Base-by-base conservation (phyloP, 371 early-diverging fungal genomes). In the Pancytospora philotis region DNA sequence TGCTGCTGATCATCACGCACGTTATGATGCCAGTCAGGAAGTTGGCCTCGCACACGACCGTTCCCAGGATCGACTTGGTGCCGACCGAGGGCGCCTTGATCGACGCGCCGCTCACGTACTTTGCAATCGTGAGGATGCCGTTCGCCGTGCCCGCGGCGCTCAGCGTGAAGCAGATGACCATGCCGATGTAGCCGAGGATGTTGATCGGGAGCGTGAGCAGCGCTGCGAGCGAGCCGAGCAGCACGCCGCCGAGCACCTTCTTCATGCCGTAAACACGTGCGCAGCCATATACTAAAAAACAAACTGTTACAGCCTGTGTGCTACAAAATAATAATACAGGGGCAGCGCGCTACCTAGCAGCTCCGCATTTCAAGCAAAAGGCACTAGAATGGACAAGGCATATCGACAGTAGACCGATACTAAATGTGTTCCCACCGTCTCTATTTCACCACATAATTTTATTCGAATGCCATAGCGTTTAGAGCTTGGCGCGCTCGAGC, bases 401-500 rank as follows among this genome's bases (percentile, higher is more conserved):
- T n/a, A n/a, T n/a, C n/a, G n/a, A n/a, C n/a, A n/a, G n/a, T n/a
- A n/a, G n/a, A n/a, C n/a, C n/a, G n/a, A n/a, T n/a, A n/a, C n/a
- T n/a, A n/a, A n/a, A n/a, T n/a, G n/a, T n/a, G n/a, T n/a, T n/a
- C n/a, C n/a, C n/a, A n/a, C n/a, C n/a, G n/a, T n/a, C n/a, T n/a
- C n/a, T n/a, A n/a, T n/a, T n/a, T n/a, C n/a, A n/a, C n/a, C n/a
- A n/a, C n/a, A n/a, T n/a, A n/a, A n/a, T n/a, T n/a, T n/a, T n/a
- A n/a, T n/a, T n/a, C n/a, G n/a, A n/a, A n/a, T n/a, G n/a, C n/a
- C n/a, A n/a, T n/a, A 45, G 16, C 22, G 45, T 45, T 45, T 55
- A 78, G 39, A 58, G 8, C 37, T 75, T 58, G 0, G 79, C 79
- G 66, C 36, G 53, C 80, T 93, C 92, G 35, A 95, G 79, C 6